Evolutionary conservation across 2,329 filamentous ascomycete genomes (phyloP).

Genomic region (Ophiostoma novo-ulmi): DNA sequence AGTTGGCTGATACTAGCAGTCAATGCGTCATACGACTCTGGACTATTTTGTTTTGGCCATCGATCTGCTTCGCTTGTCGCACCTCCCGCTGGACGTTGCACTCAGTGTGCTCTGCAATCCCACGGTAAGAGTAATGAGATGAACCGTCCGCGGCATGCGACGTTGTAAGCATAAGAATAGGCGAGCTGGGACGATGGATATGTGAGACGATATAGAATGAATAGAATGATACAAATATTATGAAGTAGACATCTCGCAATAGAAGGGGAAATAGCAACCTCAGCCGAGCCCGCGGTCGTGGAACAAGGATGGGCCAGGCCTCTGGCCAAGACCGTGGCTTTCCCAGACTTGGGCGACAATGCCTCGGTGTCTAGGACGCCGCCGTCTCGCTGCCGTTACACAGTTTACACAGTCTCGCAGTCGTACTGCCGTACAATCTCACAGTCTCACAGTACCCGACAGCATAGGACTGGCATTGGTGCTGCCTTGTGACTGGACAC

Average conservation of each 20-base stretch:
- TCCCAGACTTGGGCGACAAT: constrained; percentile 1
- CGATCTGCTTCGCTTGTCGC: not conserved
- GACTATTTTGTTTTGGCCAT: not conserved
- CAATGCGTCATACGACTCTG: not conserved
- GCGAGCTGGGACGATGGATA: not conserved
- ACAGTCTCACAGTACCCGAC: not conserved
- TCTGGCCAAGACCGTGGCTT: not conserved
- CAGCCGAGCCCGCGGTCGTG: not conserved
- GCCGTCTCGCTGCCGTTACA: not conserved
- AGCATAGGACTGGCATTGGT: not conserved
- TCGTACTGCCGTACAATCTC: no score
- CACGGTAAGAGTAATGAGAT: not conserved
- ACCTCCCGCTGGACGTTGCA: constrained; percentile 5
- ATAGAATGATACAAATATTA: not conserved
- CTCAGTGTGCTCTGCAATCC: not conserved
- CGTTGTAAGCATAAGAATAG: not conserved
- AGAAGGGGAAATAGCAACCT: not conserved
- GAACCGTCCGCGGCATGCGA: not conserved
- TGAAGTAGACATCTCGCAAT: not conserved
- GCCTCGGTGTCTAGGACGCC: not conserved
- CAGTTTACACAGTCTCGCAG: no score
- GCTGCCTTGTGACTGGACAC: not conserved
- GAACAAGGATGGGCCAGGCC: not conserved
- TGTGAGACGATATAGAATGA: not conserved
- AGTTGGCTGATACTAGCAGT: not conserved